These are phyloP conservation scores for Picea sitchensis DNA, from an alignment of 75 land plant species.

Conservation along the genomic window DNA sequence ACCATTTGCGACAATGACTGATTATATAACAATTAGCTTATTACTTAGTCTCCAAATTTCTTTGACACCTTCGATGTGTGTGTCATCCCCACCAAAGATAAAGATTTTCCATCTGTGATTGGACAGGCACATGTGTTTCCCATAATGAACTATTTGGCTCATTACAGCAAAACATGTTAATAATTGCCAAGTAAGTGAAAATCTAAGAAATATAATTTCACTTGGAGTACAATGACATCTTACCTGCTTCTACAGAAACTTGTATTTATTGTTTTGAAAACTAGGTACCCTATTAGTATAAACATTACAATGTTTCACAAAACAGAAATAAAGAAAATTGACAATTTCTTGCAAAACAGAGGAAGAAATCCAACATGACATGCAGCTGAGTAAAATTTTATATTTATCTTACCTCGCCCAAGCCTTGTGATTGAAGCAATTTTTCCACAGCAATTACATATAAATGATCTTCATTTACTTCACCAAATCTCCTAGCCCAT, in stretches of 20 bases:
- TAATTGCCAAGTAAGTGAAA: background rate
- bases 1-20: too few species aligned
- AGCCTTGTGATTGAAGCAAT: constrained; percentile 71
- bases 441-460: constrained; percentile 61
- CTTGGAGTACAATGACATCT: background rate
- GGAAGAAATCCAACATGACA: constrained; percentile 2
- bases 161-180: too few species aligned
- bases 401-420: constrained; percentile 60
- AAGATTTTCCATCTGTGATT: too few species aligned
- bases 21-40: too few species aligned
- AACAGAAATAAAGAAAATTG: background rate
- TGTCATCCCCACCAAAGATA: too few species aligned
- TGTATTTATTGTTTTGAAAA: background rate
- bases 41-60: too few species aligned
- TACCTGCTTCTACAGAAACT: background rate
- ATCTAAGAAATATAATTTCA: constrained; percentile 1
- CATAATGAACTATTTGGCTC: too few species aligned
- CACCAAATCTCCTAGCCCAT: constrained; percentile 78
- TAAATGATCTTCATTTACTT: constrained; percentile 41
- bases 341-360: background rate
- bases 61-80: too few species aligned
- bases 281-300: background rate
- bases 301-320: background rate
- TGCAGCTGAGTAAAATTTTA: background rate
- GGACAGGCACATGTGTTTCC: too few species aligned